A percentile compares a stretch with the other conserved stretches of the same genome.
Conservation (phyloP, 495 filamentous ascomycete species). For the Tuber calosporum region DNA sequence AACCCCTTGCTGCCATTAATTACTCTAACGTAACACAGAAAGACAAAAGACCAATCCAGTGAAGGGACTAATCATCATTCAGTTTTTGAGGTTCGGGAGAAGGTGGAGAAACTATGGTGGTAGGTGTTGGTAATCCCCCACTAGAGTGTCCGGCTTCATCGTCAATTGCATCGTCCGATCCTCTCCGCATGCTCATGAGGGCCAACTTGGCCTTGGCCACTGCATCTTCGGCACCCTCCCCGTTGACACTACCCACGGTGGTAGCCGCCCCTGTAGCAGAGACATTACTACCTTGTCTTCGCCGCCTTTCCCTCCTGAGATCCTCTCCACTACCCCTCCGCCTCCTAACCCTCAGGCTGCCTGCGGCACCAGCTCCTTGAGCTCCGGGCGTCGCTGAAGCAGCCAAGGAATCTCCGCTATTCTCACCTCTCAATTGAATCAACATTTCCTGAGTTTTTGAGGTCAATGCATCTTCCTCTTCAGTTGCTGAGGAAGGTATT, state of each 20-base stretch:
- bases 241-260: constrained; percentile 4
- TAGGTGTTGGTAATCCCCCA: constrained; percentile 39
- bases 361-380: constrained; percentile 5
- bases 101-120: constrained; percentile 45
- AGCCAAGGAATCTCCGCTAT: constrained; percentile 28
- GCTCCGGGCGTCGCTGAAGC: constrained; percentile 3
- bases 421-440: constrained; percentile 29
- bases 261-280: constrained; percentile 22
- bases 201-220: constrained; percentile 49
- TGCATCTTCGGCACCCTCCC: constrained; percentile 31
- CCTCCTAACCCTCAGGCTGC: constrained; percentile 30
- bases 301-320: constrained; percentile 36
- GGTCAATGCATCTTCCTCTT: constrained; percentile 33
- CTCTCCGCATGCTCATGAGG: constrained; percentile 42
- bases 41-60: constrained; percentile 10
- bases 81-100: constrained; percentile 44
- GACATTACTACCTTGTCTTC: constrained; percentile 39
- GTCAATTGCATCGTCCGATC: constrained; percentile 39
- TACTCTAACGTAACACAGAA: constrained; percentile 14
- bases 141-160: constrained; percentile 29
- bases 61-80: constrained; percentile 24
- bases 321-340: constrained; percentile 37
- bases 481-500: constrained; percentile 25
- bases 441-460: constrained; percentile 39
- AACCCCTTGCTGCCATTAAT: constrained; percentile 15